Conservation (phyloP, 1,139 yeast genomes). For the Groenewaldozyma auringiensis region DNA sequence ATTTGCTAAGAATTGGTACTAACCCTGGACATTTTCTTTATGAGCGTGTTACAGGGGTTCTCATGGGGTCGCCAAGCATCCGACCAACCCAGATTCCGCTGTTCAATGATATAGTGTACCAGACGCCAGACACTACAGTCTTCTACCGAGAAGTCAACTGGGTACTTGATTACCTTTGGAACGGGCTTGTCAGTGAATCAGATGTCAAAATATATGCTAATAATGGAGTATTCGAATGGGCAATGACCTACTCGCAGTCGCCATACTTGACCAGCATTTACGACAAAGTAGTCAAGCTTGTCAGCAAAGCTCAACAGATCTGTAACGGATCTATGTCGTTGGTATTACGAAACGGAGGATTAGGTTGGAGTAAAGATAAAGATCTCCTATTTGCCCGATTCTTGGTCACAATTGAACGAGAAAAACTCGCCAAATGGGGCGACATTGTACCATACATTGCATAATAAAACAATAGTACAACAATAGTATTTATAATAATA, state of each 20-base stretch:
- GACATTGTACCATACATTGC: constrained; percentile 4
- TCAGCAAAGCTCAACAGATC: constrained; percentile 46
- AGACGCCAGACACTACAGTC: constrained; percentile 28
- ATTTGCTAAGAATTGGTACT: constrained; percentile 47
- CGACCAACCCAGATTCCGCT: constrained; percentile 59
- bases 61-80: constrained; percentile 45
- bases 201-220: constrained; percentile 49
- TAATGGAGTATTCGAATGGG: constrained; percentile 60
- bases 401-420: constrained; percentile 40
- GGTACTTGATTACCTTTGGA: constrained; percentile 48
- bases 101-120: constrained; percentile 28
- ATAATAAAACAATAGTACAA: background rate
- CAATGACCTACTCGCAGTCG: constrained; percentile 39
- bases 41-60: constrained; percentile 47
- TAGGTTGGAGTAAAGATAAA: constrained; percentile 50
- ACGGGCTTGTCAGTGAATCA: constrained; percentile 38
- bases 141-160: constrained; percentile 57
- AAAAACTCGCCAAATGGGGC: constrained; percentile 18
- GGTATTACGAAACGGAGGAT: constrained; percentile 54
- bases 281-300: constrained; percentile 37
- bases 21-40: constrained; percentile 69
- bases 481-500: background rate
- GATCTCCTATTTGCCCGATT: constrained; percentile 34
- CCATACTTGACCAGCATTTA: constrained; percentile 23
- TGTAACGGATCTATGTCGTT: constrained; percentile 57